Conservation (phyloP, 805 yeast species). For the Hanseniaspora vineae region DNA sequence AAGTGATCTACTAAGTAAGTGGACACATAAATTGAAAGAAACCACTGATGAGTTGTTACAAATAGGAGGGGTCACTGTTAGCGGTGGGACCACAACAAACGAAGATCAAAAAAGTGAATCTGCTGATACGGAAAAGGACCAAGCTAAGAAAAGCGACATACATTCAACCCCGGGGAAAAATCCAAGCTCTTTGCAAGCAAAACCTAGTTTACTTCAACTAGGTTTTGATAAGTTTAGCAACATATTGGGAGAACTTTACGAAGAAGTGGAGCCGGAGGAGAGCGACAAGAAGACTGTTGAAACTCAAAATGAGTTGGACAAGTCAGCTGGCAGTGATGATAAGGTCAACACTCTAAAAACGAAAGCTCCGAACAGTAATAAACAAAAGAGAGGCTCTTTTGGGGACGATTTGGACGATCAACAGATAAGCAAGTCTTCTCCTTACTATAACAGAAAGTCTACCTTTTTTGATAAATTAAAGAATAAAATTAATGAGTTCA, state of each 20-base stretch:
- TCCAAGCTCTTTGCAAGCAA: neutral
- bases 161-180: neutral
- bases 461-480: slow-evolving; percentile 4
- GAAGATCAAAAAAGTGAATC: neutral
- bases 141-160: too few species aligned
- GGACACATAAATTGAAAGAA: slow-evolving; percentile 5
- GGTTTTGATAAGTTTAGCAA: slow-evolving; percentile 3
- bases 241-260: slow-evolving; percentile 27
- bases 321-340: too few species aligned
- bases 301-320: too few species aligned
- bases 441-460: neutral
- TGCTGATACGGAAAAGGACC: too few species aligned
- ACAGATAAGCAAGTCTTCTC: neutral
- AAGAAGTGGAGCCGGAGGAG: slow-evolving; percentile 22
- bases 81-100: neutral
- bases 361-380: too few species aligned
- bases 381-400: neutral
- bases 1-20: slow-evolving; percentile 1
- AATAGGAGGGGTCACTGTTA: neutral
- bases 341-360: too few species aligned
- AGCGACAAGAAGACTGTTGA: neutral
- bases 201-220: slow-evolving; percentile 2
- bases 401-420: neutral
- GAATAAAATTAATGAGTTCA: slow-evolving; percentile 2
- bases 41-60: slow-evolving; percentile 5